These are phyloP conservation scores for Lachnellula subtilissima DNA, from an alignment of 2,329 filamentous ascomycete species.

Conservation along the genomic window DNA sequence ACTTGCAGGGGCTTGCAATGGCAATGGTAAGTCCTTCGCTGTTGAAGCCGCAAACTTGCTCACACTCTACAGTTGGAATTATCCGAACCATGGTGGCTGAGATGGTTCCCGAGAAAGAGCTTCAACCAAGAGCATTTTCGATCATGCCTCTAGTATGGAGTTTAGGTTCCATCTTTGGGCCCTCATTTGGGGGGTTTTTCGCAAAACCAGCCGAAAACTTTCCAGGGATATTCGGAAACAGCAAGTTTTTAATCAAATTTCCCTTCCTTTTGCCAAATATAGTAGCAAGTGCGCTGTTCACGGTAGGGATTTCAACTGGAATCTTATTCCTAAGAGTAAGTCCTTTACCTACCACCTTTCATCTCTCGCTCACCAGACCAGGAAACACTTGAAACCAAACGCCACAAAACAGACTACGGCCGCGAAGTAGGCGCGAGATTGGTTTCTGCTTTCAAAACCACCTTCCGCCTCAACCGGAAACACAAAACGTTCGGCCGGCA, in stretches of 20 bases:
- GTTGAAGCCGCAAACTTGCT: slow-evolving; percentile 9
- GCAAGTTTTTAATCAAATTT: slow-evolving; percentile 64
- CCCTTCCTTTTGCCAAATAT: slow-evolving; percentile 85
- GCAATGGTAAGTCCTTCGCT: slow-evolving; percentile 55
- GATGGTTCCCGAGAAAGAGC: slow-evolving; percentile 78
- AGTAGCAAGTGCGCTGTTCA: slow-evolving; percentile 69
- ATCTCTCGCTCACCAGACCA: slow-evolving; percentile 28
- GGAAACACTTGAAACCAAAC: slow-evolving; percentile 76
- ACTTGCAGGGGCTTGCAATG: slow-evolving; percentile 79
- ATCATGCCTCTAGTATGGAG: slow-evolving; percentile 92
- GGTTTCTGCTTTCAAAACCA: slow-evolving; percentile 32
- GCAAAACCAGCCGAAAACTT: slow-evolving; percentile 74
- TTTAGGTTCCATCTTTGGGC: slow-evolving; percentile 81
- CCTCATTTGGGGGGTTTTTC: slow-evolving; percentile 80
- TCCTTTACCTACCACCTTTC: background rate
- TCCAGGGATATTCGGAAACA: slow-evolving; percentile 64
- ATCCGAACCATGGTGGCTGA: slow-evolving; percentile 89
- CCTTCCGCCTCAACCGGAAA: slow-evolving; percentile 12
- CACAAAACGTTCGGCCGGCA: slow-evolving; percentile 31
- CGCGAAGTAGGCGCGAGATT: slow-evolving; percentile 67
- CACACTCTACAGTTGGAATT: slow-evolving; percentile 62
- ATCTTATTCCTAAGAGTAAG: slow-evolving; percentile 69
- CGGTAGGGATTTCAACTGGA: slow-evolving; percentile 69
- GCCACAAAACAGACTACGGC: slow-evolving; percentile 67
- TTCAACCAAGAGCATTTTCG: slow-evolving; percentile 85